These are phyloP conservation scores for Farysia itapuensis DNA, from an alignment of 1,284 basidiomycete species.

Conservation along the genomic window DNA sequence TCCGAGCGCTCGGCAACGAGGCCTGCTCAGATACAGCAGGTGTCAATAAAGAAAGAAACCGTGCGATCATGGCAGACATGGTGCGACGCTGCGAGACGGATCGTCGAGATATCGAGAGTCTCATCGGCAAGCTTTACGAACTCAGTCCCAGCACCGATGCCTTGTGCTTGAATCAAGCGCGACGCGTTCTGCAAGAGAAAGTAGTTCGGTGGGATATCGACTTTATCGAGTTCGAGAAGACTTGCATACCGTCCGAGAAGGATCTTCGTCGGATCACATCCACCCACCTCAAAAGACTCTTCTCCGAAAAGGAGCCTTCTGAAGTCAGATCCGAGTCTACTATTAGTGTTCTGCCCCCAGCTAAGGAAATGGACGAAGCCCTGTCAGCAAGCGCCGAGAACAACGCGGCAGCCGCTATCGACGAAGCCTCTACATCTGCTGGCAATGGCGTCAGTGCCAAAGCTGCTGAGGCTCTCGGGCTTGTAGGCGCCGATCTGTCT, in stretches of 20 bases:
- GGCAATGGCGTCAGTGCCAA: slow-evolving; percentile 3
- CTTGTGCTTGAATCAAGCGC: slow-evolving; percentile 81
- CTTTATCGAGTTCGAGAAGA: slow-evolving; percentile 66
- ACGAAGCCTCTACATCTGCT: slow-evolving; percentile 7
- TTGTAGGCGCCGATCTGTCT: slow-evolving; percentile 22
- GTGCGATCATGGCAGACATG: slow-evolving; percentile 31
- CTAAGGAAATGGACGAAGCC: slow-evolving; percentile 55
- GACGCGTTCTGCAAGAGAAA: slow-evolving; percentile 84
- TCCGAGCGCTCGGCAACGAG: slow-evolving; percentile 63
- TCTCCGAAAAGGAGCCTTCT: slow-evolving; percentile 63
- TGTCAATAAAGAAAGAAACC: slow-evolving; percentile 34
- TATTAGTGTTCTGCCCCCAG: slow-evolving; percentile 37
- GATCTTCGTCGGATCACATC: slow-evolving; percentile 60
- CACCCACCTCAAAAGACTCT: slow-evolving; percentile 63
- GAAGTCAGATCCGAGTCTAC: slow-evolving; percentile 10
- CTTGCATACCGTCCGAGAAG: slow-evolving; percentile 62
- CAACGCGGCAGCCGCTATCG: slow-evolving; percentile 1
- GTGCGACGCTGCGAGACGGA: slow-evolving; percentile 44
- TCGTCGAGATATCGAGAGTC: slow-evolving; percentile 69
- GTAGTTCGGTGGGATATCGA: slow-evolving; percentile 95
- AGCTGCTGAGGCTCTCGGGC: slow-evolving; percentile 17
- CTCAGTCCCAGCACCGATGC: slow-evolving; percentile 70
- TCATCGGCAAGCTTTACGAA: slow-evolving; percentile 69
- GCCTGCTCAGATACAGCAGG: slow-evolving; percentile 40
- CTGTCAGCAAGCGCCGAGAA: slow-evolving; percentile 18